Evolutionary conservation across 306 rosid genomes (phyloP).

Genomic region (Geum urbanum): DNA sequence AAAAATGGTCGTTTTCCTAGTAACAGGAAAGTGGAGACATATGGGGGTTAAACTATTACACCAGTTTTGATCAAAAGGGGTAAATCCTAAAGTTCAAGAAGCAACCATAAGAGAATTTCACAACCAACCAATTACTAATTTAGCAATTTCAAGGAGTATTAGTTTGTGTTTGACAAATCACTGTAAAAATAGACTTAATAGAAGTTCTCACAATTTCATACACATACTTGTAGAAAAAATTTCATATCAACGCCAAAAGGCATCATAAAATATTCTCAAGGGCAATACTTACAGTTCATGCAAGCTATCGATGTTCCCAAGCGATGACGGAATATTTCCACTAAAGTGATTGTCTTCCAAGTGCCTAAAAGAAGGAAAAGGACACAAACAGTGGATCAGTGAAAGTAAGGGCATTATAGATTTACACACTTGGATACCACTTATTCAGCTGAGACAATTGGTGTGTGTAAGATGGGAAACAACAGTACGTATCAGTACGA

Average conservation of each 20-base stretch:
- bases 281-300: slow-evolving; percentile 62
- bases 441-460: slow-evolving; percentile 15
- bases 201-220: neutral
- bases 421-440: slow-evolving; percentile 21
- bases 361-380: slow-evolving; percentile 42
- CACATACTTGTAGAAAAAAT: neutral
- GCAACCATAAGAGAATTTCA: neutral
- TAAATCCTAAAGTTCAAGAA: neutral
- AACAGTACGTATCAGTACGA: slow-evolving; percentile 6
- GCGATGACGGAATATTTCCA: slow-evolving; percentile 78
- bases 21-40: neutral
- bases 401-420: slow-evolving; percentile 17
- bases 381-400: slow-evolving; percentile 8
- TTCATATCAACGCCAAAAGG: neutral
- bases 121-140: neutral
- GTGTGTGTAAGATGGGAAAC: slow-evolving; percentile 6
- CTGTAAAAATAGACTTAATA: neutral
- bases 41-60: neutral
- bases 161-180: neutral
- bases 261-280: neutral
- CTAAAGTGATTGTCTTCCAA: slow-evolving; percentile 73
- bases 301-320: slow-evolving; percentile 56
- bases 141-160: slow-evolving; percentile 5
- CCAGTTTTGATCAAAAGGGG: neutral
- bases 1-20: neutral